Conservation (phyloP, 768 basidiomycete species). For the Tylopilus plumbeoviolaceoides region DNA sequence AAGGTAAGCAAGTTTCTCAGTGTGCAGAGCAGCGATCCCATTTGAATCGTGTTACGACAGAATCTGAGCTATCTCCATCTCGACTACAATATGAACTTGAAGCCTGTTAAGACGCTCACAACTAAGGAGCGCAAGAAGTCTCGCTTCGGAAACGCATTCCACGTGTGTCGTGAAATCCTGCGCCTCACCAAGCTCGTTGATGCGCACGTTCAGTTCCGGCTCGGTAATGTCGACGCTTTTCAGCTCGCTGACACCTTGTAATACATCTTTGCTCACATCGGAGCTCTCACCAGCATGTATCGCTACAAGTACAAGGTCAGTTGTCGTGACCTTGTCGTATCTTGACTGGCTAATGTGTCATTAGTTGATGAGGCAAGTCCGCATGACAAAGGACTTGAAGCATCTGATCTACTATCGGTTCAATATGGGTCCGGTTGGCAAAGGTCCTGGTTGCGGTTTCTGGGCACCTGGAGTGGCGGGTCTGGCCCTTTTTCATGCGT, state of each 20-base stretch:
- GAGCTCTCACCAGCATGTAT: conserved; percentile 99
- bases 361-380: conserved; percentile 96
- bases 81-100: conserved; percentile 98
- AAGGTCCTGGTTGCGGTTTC: conserved; percentile 98
- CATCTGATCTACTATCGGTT: conserved; percentile 98
- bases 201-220: conserved; percentile 96
- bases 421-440: conserved; percentile 99
- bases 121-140: conserved; percentile 99
- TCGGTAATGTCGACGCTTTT: conserved; percentile 98
- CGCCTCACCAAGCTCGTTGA: conserved; percentile 98
- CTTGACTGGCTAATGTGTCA: conserved; percentile 3
- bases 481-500: conserved; percentile 99
- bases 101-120: conserved; percentile 94
- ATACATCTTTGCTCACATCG: conserved; percentile 96
- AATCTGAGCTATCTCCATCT: conserved; percentile 91
- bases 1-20: conserved; percentile 50
- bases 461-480: conserved; percentile 99
- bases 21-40: background rate
- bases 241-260: conserved; percentile 98
- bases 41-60: conserved; percentile 32
- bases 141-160: conserved; percentile 99
- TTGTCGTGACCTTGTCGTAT: background rate
- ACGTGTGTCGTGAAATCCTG: conserved; percentile 96
- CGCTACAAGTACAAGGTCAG: conserved; percentile 97
- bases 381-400: conserved; percentile 99